These are phyloP conservation scores for Paraphaeosphaeria minitans DNA, from an alignment of 2,329 filamentous ascomycete genomes.

Conservation along the genomic window DNA sequence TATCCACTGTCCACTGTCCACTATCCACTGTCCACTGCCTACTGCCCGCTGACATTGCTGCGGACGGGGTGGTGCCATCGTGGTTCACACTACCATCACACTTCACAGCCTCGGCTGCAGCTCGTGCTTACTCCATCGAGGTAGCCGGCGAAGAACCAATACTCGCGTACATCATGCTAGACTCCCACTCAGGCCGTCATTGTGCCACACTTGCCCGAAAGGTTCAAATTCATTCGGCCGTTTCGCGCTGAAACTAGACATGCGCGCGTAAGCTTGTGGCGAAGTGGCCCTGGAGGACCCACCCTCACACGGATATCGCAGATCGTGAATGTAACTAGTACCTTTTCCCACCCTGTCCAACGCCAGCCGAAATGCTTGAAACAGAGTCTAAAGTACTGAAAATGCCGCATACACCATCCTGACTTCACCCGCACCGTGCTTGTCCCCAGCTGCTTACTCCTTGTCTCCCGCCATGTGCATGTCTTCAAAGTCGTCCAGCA, in stretches of 20 bases:
- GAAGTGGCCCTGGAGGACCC: neutral
- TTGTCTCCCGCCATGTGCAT: constrained; percentile 67
- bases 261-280: constrained; percentile 4
- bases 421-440: too few relatives aligned
- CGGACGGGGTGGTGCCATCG: too few relatives aligned
- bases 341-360: neutral
- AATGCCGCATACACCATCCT: too few relatives aligned
- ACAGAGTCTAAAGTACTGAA: neutral
- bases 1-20: too few relatives aligned
- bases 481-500: constrained; percentile 93
- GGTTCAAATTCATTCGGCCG: neutral
- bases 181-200: neutral
- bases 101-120: neutral
- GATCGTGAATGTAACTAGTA: neutral
- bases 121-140: neutral
- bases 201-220: neutral
- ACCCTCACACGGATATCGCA: neutral
- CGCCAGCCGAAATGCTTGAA: constrained; percentile 7
- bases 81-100: too few relatives aligned
- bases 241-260: neutral
- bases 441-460: constrained; percentile 17
- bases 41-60: too few relatives aligned
- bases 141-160: neutral
- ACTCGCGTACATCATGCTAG: neutral
- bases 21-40: too few relatives aligned